These are phyloP conservation scores for Paraphoma chrysanthemicola DNA, from an alignment of 2,329 filamentous ascomycete species.

Conservation along the genomic window DNA sequence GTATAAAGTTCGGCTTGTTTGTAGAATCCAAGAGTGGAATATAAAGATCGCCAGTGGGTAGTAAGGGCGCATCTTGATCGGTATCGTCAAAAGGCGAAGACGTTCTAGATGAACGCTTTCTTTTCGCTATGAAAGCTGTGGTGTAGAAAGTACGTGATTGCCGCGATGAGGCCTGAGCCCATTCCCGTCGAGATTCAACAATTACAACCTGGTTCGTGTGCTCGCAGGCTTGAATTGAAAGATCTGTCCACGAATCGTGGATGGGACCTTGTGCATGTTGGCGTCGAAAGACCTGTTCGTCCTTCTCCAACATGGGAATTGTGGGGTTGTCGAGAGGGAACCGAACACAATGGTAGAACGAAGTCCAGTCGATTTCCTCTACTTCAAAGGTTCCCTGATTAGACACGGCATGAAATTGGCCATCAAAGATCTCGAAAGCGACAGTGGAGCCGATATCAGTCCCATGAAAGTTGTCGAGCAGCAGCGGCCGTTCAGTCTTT, in stretches of 20 bases:
- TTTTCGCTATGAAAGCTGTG: conserved; percentile 57
- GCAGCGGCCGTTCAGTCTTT: conserved; percentile 50
- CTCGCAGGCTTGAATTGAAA: conserved; percentile 69
- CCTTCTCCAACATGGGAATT: conserved; percentile 51
- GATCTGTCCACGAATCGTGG: conserved; percentile 75
- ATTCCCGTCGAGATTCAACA: conserved; percentile 74
- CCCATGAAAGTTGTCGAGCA: conserved; percentile 67
- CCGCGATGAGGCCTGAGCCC: conserved; percentile 61
- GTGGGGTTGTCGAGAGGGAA: conserved; percentile 63
- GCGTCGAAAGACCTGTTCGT: conserved; percentile 66
- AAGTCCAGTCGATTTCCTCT: conserved; percentile 71
- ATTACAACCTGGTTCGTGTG: conserved; percentile 64
- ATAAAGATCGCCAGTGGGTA: conserved; percentile 40
- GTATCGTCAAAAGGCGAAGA: conserved; percentile 10
- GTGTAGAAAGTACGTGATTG: conserved; percentile 72
- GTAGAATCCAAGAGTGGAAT: conserved; percentile 31
- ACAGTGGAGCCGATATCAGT: conserved; percentile 70
- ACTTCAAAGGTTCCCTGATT: conserved; percentile 69
- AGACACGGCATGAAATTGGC: conserved; percentile 73
- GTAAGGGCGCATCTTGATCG: conserved; percentile 14
- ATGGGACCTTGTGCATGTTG: conserved; percentile 74
- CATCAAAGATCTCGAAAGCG: conserved; percentile 74
- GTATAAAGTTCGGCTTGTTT: conserved; percentile 49
- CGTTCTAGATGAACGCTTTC: conserved; percentile 7
- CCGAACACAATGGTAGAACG: conserved; percentile 72